These are phyloP conservation scores for Didymella segeticola DNA, from an alignment of 2,329 filamentous ascomycete genomes.

Conservation along the genomic window DNA sequence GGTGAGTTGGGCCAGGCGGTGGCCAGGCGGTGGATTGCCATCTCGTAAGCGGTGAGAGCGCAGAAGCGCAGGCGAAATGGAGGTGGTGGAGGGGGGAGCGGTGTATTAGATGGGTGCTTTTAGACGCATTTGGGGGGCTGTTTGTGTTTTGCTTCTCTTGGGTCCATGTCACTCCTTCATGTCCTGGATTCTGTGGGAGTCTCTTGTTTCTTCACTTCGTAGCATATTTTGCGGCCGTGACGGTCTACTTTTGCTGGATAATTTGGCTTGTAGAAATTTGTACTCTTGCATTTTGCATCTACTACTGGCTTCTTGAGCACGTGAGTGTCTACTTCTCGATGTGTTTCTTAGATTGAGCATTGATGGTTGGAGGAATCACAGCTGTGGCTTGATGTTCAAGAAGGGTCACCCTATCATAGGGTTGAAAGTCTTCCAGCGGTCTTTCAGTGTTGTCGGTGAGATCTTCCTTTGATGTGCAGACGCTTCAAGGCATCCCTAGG, in stretches of 20 bases:
- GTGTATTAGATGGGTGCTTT: not conserved
- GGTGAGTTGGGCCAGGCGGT: not conserved
- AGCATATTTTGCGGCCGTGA: constrained; percentile 5
- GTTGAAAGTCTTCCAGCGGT: not conserved
- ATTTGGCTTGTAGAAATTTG: constrained; percentile 13
- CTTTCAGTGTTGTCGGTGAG: not conserved
- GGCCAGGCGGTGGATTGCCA: not conserved
- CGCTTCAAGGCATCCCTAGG: not conserved
- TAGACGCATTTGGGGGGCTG: constrained; percentile 4
- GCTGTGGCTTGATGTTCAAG: not conserved
- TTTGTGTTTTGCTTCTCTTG: constrained; percentile 1
- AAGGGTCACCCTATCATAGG: not conserved
- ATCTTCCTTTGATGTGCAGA: not conserved
- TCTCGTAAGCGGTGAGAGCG: not conserved
- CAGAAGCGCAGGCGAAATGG: not conserved
- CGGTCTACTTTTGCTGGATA: constrained; percentile 14
- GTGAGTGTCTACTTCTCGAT: too few relatives aligned
- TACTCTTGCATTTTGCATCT: constrained; percentile 2
- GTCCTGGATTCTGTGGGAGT: constrained; percentile 18
- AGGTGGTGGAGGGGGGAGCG: not conserved
- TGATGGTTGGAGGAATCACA: not conserved
- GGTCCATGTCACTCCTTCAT: constrained; percentile 31
- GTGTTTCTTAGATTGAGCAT: too few relatives aligned
- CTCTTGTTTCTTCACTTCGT: constrained; percentile 4
- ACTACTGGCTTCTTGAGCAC: too few relatives aligned